Conservation (phyloP, 805 yeast genomes). For the Vanderwaltozyma polyspora region DNA sequence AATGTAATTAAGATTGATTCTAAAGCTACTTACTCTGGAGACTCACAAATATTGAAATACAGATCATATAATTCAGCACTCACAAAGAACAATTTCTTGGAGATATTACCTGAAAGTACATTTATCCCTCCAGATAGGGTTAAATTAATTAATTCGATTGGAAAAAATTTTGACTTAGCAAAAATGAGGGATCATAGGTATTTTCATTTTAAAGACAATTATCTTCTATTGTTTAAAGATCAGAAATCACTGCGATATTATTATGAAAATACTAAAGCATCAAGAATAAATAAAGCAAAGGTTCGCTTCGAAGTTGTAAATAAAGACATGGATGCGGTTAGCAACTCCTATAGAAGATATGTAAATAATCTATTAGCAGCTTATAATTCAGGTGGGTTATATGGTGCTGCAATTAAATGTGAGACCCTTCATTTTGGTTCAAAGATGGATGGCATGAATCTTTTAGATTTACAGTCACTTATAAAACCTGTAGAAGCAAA, state of each 20-base stretch:
- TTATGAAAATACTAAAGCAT: slow-evolving; percentile 6
- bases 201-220: slow-evolving; percentile 22
- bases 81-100: slow-evolving; percentile 11
- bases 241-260: slow-evolving; percentile 9
- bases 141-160: no score
- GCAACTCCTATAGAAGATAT: slow-evolving; percentile 2
- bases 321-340: not conserved
- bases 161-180: slow-evolving; percentile 8
- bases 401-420: slow-evolving; percentile 5
- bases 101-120: slow-evolving; percentile 8
- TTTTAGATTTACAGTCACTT: slow-evolving; percentile 1
- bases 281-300: slow-evolving; percentile 13
- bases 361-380: slow-evolving; percentile 13
- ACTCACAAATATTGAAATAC: not conserved
- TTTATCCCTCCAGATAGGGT: no score
- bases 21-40: not conserved
- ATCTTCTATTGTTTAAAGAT: slow-evolving; percentile 15
- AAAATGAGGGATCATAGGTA: slow-evolving; percentile 21
- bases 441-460: not conserved
- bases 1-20: not conserved
- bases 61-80: slow-evolving; percentile 19
- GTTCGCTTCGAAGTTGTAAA: slow-evolving; percentile 8
- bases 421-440: not conserved
- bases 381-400: slow-evolving; percentile 10
- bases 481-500: slow-evolving; percentile 11